phyloP scores from a whole-genome alignment of 208 protist species.

The Crithidia fasciculata region DNA sequence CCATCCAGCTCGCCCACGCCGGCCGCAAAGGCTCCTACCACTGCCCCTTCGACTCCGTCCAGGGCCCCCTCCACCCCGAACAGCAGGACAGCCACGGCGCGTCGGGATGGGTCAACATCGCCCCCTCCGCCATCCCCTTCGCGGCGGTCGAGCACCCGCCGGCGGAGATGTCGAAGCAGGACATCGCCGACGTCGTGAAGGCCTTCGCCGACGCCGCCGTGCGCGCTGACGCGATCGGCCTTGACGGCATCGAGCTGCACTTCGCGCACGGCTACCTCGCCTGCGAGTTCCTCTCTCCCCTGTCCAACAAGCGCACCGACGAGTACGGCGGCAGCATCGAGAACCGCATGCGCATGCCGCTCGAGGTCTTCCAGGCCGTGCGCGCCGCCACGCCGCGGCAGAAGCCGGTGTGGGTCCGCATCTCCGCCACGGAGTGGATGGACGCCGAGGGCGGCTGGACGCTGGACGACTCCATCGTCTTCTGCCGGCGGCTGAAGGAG shows the following conservation, averaged over 20 bases:
- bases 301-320: slow-evolving; percentile 81
- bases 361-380: slow-evolving; percentile 69
- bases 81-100: neutral
- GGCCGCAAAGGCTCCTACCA: slow-evolving; percentile 49
- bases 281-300: slow-evolving; percentile 70
- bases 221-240: slow-evolving; percentile 54
- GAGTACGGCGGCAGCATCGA: slow-evolving; percentile 82
- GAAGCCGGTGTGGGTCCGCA: slow-evolving; percentile 79
- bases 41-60: slow-evolving; percentile 1
- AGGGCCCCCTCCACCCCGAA: neutral
- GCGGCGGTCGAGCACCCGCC: slow-evolving; percentile 27
- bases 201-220: slow-evolving; percentile 45
- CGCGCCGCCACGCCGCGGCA: slow-evolving; percentile 39
- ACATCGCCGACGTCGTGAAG: slow-evolving; percentile 44
- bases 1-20: slow-evolving; percentile 79
- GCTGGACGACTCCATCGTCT: slow-evolving; percentile 23
- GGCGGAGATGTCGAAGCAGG: slow-evolving; percentile 41
- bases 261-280: slow-evolving; percentile 85
- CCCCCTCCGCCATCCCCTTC: slow-evolving; percentile 55
- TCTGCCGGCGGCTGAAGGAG: slow-evolving; percentile 50
- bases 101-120: slow-evolving; percentile 34
- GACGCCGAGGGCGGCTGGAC: slow-evolving; percentile 44
- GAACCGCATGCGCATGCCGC: slow-evolving; percentile 77
- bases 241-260: slow-evolving; percentile 87
- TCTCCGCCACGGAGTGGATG: slow-evolving; percentile 76